Percentiles rank a stretch among this genome's conserved stretches.
Evolutionary conservation across 2,329 filamentous ascomycete genomes (phyloP).

Genomic region (Juglanconis sp.): DNA sequence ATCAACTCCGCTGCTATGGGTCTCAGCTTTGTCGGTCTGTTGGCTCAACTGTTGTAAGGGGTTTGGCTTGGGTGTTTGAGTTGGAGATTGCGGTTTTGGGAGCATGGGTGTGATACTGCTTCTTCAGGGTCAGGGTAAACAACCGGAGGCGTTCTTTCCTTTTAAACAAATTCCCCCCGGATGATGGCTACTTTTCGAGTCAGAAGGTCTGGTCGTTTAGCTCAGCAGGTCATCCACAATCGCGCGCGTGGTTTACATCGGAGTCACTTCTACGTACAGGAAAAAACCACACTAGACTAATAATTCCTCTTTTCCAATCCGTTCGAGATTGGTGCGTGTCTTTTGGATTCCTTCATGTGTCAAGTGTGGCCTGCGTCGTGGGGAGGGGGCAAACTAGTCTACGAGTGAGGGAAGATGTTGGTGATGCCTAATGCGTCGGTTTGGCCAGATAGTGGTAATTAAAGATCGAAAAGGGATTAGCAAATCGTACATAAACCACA

Average conservation of each 20-base stretch:
- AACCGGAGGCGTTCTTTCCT: conserved; percentile 21
- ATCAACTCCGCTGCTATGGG: conserved; percentile 48
- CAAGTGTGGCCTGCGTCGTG: too few species aligned
- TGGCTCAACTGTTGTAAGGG: conserved; percentile 52
- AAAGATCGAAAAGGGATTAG: neutral
- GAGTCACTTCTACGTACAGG: conserved; percentile 34
- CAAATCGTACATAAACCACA: neutral
- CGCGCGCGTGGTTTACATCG: conserved; percentile 17
- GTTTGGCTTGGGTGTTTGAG: conserved; percentile 6
- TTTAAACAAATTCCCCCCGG: conserved; percentile 19
- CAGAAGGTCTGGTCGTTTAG: conserved; percentile 18
- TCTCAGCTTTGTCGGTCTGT: conserved; percentile 43
- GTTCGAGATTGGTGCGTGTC: neutral
- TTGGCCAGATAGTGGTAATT: neutral
- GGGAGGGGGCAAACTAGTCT: too few species aligned
- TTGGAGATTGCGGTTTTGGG: conserved; percentile 11
- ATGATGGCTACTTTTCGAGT: conserved; percentile 19
- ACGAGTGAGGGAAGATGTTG: neutral
- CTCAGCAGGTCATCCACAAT: conserved; percentile 18
- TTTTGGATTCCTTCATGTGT: conserved; percentile 1
- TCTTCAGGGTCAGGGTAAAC: conserved; percentile 20
- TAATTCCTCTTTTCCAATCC: conserved; percentile 32
- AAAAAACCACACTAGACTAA: conserved; percentile 40
- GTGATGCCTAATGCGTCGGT: conserved; percentile 2
- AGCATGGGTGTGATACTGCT: conserved; percentile 17